Conservation (phyloP, 345 rosid species). For the Aquilaria yunnanensis region DNA sequence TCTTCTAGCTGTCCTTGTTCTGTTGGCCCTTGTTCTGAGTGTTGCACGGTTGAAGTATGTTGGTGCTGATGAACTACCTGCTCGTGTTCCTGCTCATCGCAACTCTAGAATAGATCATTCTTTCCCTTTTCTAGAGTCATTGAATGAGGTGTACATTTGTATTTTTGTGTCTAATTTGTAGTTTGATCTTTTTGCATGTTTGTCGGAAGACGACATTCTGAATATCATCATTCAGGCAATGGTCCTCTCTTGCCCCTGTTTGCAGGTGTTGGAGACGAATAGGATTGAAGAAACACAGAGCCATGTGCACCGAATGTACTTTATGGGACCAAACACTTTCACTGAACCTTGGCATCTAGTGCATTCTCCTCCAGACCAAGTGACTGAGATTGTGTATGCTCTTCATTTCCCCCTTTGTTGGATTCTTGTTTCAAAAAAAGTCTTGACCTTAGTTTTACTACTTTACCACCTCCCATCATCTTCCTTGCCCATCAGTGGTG, state of each 20-base stretch:
- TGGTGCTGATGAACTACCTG: conserved; percentile 73
- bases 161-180: neutral
- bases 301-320: conserved; percentile 86
- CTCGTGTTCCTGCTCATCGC: conserved; percentile 51
- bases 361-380: conserved; percentile 77
- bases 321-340: conserved; percentile 88
- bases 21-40: conserved; percentile 85
- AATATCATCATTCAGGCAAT: conserved; percentile 4
- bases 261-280: conserved; percentile 83
- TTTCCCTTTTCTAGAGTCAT: conserved; percentile 86
- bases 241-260: conserved; percentile 7
- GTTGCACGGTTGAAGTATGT: conserved; percentile 91
- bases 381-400: conserved; percentile 80
- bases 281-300: conserved; percentile 83
- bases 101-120: conserved; percentile 74
- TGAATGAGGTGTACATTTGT: conserved; percentile 57
- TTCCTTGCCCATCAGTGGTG: too few species aligned
- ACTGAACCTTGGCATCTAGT: conserved; percentile 89
- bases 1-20: conserved; percentile 63
- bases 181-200: neutral
- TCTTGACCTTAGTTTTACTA: too few species aligned
- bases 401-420: neutral
- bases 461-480: too few species aligned
- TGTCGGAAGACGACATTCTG: neutral
- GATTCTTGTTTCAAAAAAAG: too few species aligned